These are phyloP conservation scores for Penicillium sp. DNA, from an alignment of 2,329 filamentous ascomycete genomes.

Conservation along the genomic window DNA sequence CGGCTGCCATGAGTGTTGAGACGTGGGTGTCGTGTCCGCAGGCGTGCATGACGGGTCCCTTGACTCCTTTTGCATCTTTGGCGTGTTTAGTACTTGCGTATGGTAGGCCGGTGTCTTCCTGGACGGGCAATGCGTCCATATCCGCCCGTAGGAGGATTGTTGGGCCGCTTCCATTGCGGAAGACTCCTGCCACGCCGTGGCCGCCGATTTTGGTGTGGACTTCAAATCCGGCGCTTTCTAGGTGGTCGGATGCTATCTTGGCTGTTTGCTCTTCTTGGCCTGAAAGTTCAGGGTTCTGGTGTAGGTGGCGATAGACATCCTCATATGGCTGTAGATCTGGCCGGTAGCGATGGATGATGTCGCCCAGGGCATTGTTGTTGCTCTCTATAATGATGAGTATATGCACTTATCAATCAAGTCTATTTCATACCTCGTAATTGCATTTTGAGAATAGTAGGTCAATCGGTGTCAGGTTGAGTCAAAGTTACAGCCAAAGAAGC, in stretches of 20 bases:
- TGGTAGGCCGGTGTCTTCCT: constrained; percentile 54
- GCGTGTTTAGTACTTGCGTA: constrained; percentile 55
- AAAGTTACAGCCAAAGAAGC: background rate
- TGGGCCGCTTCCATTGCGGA: constrained; percentile 56
- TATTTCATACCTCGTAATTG: background rate
- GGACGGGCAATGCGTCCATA: constrained; percentile 60
- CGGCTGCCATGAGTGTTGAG: constrained; percentile 56
- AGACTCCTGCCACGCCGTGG: constrained; percentile 57
- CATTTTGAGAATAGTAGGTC: background rate
- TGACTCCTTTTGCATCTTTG: constrained; percentile 48
- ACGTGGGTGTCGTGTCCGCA: constrained; percentile 69
- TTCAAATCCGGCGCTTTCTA: constrained; percentile 43
- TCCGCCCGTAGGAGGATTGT: constrained; percentile 61
- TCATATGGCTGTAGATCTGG: constrained; percentile 49
- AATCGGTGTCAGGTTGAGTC: background rate
- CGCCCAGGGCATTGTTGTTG: background rate
- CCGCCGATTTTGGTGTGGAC: constrained; percentile 57
- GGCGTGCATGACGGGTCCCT: constrained; percentile 64
- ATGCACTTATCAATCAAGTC: background rate
- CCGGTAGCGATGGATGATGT: constrained; percentile 38
- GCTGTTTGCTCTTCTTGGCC: constrained; percentile 56
- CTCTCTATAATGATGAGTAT: background rate
- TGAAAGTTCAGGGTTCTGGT: constrained; percentile 57
- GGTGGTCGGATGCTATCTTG: constrained; percentile 43
- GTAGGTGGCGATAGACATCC: constrained; percentile 56